These are phyloP conservation scores for Suillus lakei DNA, from an alignment of 768 basidiomycete species.

Conservation along the genomic window DNA sequence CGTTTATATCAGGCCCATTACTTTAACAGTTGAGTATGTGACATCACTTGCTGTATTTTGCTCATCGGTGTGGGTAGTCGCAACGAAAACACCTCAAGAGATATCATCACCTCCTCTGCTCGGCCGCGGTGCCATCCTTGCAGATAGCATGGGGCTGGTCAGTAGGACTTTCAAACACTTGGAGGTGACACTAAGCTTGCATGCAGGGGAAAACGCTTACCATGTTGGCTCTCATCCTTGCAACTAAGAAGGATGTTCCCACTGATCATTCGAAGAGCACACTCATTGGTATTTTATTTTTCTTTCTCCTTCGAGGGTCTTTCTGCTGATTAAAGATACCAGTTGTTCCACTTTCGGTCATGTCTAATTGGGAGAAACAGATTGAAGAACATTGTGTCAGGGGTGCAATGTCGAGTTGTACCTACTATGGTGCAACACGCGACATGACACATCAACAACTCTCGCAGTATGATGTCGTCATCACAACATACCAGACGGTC, in stretches of 20 bases:
- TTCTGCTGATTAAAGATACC: constrained; percentile 12
- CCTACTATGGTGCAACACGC: constrained; percentile 78
- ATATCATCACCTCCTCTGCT: constrained; percentile 55
- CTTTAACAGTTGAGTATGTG: constrained; percentile 59
- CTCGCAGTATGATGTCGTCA: constrained; percentile 73
- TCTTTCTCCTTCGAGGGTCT: background rate
- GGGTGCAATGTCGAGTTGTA: constrained; percentile 54
- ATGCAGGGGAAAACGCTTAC: constrained; percentile 87
- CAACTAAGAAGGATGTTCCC: constrained; percentile 71
- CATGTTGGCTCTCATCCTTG: constrained; percentile 80
- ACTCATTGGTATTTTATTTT: constrained; percentile 65
- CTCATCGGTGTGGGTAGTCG: constrained; percentile 50
- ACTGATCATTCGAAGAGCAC: constrained; percentile 66
- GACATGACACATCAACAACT: constrained; percentile 61
- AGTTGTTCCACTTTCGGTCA: constrained; percentile 84
- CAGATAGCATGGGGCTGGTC: constrained; percentile 87
- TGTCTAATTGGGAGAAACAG: constrained; percentile 91
- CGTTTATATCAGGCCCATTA: constrained; percentile 54
- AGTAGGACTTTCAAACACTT: constrained; percentile 6
- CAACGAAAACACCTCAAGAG: constrained; percentile 79
- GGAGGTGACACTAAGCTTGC: constrained; percentile 11
- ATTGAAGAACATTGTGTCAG: constrained; percentile 70
- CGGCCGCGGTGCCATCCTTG: constrained; percentile 86
- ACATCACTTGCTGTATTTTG: constrained; percentile 3
- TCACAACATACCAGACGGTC: constrained; percentile 84